Evolutionary conservation across 2,329 filamentous ascomycete species (phyloP).

Genomic region (Fusarium ambrosium): DNA sequence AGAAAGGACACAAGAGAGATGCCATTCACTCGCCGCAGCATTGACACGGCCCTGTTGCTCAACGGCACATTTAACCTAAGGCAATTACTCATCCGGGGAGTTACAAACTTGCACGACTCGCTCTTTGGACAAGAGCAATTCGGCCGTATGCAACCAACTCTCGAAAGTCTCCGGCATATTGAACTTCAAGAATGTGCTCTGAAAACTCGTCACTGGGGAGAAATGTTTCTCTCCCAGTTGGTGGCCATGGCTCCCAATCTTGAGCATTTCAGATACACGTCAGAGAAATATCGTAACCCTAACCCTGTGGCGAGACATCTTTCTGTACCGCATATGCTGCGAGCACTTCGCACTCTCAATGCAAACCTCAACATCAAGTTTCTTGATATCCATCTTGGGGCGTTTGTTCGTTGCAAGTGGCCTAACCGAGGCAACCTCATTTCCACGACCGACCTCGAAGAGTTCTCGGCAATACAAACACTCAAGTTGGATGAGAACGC

Average conservation of each 20-base stretch:
- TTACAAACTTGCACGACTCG: slow-evolving; percentile 1
- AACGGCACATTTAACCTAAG: not conserved
- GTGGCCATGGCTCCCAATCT: slow-evolving; percentile 4
- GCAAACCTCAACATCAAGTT: not conserved
- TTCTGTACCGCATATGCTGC: slow-evolving; percentile 4
- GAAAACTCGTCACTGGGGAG: slow-evolving; percentile 3
- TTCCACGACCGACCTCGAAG: not conserved
- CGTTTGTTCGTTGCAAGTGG: slow-evolving; percentile 11
- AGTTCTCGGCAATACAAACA: not conserved
- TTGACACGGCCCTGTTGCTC: not conserved
- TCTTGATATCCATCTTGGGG: not conserved
- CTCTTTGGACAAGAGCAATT: slow-evolving; percentile 3
- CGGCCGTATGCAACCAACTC: not conserved
- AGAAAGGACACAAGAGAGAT: not conserved
- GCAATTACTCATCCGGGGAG: not conserved
- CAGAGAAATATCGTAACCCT: not conserved
- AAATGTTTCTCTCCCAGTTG: slow-evolving; percentile 4
- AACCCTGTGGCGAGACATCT: slow-evolving; percentile 1
- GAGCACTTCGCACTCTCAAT: not conserved
- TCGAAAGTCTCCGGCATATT: not conserved
- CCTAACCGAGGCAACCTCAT: slow-evolving; percentile 7
- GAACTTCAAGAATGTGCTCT: slow-evolving; percentile 2
- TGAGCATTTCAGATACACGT: slow-evolving; percentile 2
- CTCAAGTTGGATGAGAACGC: slow-evolving; percentile 7
- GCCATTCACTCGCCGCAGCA: slow-evolving; percentile 4